Conservation (phyloP, 1,284 basidiomycete species). For the Cryptococcus depauperatus region DNA sequence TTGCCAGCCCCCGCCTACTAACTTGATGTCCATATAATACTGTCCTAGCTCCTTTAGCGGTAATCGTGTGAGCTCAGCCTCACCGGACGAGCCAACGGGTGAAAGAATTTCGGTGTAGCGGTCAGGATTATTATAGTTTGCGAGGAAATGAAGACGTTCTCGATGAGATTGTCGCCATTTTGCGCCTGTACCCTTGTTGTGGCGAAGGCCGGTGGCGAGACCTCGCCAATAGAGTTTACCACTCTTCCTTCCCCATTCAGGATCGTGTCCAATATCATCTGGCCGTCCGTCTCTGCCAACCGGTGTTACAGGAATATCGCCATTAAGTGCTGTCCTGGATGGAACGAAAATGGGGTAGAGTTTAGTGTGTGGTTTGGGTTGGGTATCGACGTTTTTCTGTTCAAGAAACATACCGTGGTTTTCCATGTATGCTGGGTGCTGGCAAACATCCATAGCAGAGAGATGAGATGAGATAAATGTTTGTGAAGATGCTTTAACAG, state of each 20-base stretch:
- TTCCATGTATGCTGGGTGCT: slow-evolving; percentile 46
- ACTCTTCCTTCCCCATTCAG: slow-evolving; percentile 22
- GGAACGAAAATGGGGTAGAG: slow-evolving; percentile 43
- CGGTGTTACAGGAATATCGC: slow-evolving; percentile 43
- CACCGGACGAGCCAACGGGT: slow-evolving; percentile 6
- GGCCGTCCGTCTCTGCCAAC: slow-evolving; percentile 38
- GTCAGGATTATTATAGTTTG: neutral
- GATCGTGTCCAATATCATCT: slow-evolving; percentile 43
- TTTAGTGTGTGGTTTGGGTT: slow-evolving; percentile 24
- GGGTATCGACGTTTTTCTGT: slow-evolving; percentile 8
- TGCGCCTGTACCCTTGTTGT: slow-evolving; percentile 42
- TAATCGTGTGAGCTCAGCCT: slow-evolving; percentile 35
- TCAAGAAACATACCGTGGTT: slow-evolving; percentile 12
- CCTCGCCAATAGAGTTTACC: slow-evolving; percentile 13
- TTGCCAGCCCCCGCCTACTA: slow-evolving; percentile 38
- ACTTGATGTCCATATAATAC: slow-evolving; percentile 19
- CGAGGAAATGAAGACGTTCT: slow-evolving; percentile 9
- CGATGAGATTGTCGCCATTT: slow-evolving; percentile 23
- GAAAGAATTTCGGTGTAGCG: neutral
- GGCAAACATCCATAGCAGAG: slow-evolving; percentile 37
- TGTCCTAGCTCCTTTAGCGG: slow-evolving; percentile 37
- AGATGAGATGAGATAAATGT: slow-evolving; percentile 37
- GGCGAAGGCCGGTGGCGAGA: slow-evolving; percentile 28
- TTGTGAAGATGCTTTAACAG: slow-evolving; percentile 9
- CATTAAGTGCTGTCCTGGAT: slow-evolving; percentile 41